Evolutionary conservation across 2,329 filamentous ascomycete genomes (phyloP), one percentile per base, ranked within the genome.

Genomic region (Neophaeococcomyces aloes): DNA sequence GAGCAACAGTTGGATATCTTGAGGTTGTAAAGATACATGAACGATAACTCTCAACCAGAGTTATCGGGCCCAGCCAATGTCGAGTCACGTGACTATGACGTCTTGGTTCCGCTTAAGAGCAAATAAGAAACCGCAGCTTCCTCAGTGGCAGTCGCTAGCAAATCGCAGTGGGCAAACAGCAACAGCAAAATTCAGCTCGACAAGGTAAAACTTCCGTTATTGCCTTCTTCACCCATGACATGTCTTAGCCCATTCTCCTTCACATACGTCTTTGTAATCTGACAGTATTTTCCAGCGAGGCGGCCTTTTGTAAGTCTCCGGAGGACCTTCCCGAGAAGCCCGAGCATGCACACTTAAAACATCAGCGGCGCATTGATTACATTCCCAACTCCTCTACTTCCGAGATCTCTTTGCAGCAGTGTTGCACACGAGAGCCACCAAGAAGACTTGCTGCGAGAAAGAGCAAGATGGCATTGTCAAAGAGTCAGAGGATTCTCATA

Each of bases 401-500:
- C 7, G 4, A 43, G 6, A 43, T 42, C 33, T 49, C 42, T 7
- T 14, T 53, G 37, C 37, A 55, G 46, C 49, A 55, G 48, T 55
- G 51, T 45, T 55, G 53, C 47, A 41, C 48, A 29, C 40, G 23
- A 15, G 38, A 35, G 17, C 8, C 29, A 33, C 42, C 18, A 15
- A 32, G 25, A 40, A 17, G 42, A 41, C 21, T 35, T 29, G n/a
- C n/a, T n/a, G 34, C 18, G 5, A 39, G 8, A 18, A 35, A 31
- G 29, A 2, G 4, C n/a, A 45, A 15, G 15, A 57, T 55, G 53
- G 52, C 46, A 17, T 83, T 89, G 74, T 93, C 88, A 59, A 98
- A 98, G 66, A 84, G 83, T 54, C 86, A 82, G 57, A 81, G 89
- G 63, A 96, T 98, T 62, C 76, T 84, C 66, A 82, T 95, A 63